Evolutionary conservation across 2,329 filamentous ascomycete genomes (phyloP).

Genomic region (Hirsutella rhossiliensis): DNA sequence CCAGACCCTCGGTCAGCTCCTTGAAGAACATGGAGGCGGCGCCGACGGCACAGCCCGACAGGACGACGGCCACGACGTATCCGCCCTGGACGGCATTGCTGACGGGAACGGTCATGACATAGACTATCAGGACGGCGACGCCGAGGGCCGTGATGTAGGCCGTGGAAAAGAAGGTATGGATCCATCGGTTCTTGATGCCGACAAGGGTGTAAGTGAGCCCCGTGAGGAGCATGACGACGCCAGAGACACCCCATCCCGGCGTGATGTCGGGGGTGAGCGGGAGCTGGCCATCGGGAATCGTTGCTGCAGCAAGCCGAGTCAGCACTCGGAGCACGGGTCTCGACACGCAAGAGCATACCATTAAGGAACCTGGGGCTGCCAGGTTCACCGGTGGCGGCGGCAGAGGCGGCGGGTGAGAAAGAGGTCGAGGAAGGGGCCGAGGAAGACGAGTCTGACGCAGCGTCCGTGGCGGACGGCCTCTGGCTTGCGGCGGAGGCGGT

Average conservation of each 20-base stretch:
- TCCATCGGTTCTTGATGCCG: slow-evolving; percentile 70
- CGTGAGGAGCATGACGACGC: slow-evolving; percentile 60
- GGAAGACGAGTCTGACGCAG: no score
- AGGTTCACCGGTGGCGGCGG: slow-evolving; percentile 4
- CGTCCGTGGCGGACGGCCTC: not conserved
- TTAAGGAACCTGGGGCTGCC: slow-evolving; percentile 18
- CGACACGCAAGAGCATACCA: slow-evolving; percentile 12
- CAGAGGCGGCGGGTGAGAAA: slow-evolving; percentile 3
- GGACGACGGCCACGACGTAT: slow-evolving; percentile 66
- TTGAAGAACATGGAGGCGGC: slow-evolving; percentile 65
- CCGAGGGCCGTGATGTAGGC: slow-evolving; percentile 62
- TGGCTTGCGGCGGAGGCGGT: not conserved
- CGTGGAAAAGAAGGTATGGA: slow-evolving; percentile 71
- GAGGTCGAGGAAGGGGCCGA: not conserved
- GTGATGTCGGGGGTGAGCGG: slow-evolving; percentile 67
- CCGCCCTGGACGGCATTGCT: slow-evolving; percentile 68
- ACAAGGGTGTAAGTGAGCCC: slow-evolving; percentile 63
- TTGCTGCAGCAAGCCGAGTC: slow-evolving; percentile 19
- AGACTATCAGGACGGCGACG: slow-evolving; percentile 72
- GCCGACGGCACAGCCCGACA: slow-evolving; percentile 65
- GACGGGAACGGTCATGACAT: slow-evolving; percentile 74
- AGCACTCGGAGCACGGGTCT: not conserved
- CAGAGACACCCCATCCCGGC: slow-evolving; percentile 69
- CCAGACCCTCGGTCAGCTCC: slow-evolving; percentile 71
- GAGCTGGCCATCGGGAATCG: slow-evolving; percentile 40